A percentile compares a stretch with the other conserved stretches of the same genome.
phyloP scores from a whole-genome alignment of 257 asterid species.

The Haberlea rhodopensis region DNA sequence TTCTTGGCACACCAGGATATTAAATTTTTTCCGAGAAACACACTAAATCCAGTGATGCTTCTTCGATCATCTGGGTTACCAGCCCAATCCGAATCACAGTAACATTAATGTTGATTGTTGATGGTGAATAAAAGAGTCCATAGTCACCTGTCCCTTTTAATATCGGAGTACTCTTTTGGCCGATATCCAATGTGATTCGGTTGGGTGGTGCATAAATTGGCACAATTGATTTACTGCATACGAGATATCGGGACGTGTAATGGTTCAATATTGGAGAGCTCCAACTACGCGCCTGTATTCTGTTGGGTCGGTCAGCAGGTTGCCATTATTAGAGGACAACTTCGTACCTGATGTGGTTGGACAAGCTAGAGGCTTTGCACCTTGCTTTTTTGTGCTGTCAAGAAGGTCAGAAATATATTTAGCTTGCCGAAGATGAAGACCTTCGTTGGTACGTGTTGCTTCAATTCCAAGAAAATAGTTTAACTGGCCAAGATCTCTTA shows the following conservation, averaged over 20 bases:
- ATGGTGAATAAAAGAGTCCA: background rate
- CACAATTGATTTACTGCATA: background rate
- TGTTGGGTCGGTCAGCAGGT: background rate
- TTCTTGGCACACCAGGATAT: background rate
- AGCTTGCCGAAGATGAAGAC: background rate
- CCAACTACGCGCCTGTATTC: background rate
- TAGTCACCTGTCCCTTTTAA: background rate
- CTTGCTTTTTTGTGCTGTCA: background rate
- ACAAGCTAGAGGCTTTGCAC: background rate
- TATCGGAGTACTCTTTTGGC: background rate
- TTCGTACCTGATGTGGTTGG: background rate
- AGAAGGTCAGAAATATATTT: background rate
- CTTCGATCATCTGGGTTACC: background rate
- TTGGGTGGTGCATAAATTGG: constrained; percentile 4
- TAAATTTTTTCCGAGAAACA: background rate
- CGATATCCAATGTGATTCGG: background rate
- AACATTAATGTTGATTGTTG: background rate
- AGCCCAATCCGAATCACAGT: background rate
- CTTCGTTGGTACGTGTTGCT: background rate
- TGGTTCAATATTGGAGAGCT: background rate
- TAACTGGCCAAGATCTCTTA: background rate
- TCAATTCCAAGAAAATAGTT: background rate
- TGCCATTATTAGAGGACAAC: background rate
- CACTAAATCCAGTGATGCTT: background rate
- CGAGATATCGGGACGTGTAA: background rate